Base-by-base conservation (phyloP, 345 rosid species). In the Pugionium dolabratum region DNA sequence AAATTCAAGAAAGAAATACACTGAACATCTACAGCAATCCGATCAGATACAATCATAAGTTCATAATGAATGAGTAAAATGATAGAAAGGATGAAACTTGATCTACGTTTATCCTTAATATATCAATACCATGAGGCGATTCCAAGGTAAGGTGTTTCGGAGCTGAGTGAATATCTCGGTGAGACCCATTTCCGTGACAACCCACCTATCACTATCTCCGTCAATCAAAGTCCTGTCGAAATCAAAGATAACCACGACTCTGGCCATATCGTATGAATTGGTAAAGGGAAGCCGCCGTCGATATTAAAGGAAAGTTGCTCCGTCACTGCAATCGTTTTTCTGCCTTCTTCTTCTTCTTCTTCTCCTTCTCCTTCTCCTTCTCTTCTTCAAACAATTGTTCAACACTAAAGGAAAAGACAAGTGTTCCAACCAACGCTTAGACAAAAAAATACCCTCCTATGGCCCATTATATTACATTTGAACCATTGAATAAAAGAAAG, bases 221-320 rank as follows among this genome's bases (percentile, higher is more conserved):
- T 88, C 91, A 59, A 91, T 91, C 50, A 91, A n/a, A 34, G 98
- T 91, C 74, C 91, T 78, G 69, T 91, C 98, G 33, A 91, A 91
- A 75, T 91, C 94, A 62, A 91, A 88, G 28, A 91, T 59, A 41
- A 86, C 85, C 63, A 79, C 85, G 42, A 73, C 75, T 18, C 61
- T 66, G 25, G 79, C 69, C 88, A 83, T 86, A 11, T 45, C 32
- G n/a, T 10, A 9, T 0, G 18, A 18, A 18, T 18, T 18, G 18
- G 18, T 18, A 18, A 18, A 18, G 18, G 18, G 18, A 18, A 18
- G 18, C 18, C 44, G 37, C 9, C 59, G 75, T 46, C 54, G 55
- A 45, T 59, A 6, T 18, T 40, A 51, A 18, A 37, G 44, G 6
- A 34, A 35, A 62, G 55, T 39, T 47, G 36, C 29, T 35, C 62